Evolutionary conservation across 129 eudicot genomes (phyloP), one percentile per base, ranked within the genome.

Genomic region (Dittrichia graveolens): DNA sequence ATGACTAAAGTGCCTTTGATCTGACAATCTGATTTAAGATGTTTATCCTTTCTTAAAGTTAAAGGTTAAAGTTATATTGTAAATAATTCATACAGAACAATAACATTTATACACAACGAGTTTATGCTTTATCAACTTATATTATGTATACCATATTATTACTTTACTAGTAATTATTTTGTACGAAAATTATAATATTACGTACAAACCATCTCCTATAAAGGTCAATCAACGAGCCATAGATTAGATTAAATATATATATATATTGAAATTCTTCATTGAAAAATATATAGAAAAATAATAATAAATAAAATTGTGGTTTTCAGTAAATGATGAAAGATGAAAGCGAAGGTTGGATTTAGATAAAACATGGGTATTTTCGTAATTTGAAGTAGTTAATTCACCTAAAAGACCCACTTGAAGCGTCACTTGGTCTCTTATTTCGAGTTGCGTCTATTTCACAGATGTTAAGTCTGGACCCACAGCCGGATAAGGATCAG

Each of bases 401-500:
- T 59, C 59, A 58, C 57, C 8, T 61, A 53, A 39, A 61, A 60
- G 69, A 12, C 77, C 61, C 78, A 73, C 64, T 74, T 62, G 24
- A 15, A 38, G 52, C 54, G 71, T 56, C 79, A 65, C 59, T 75
- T 55, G 79, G 48, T 56, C 67, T 75, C 46, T 55, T 54, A 55
- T 55, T 65, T 75, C 39, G 56, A 65, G 58, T 56, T 16, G 66
- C 49, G 74, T 75, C 80, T 67, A 35, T 66, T 75, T 75, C 80
- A 35, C 67, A 65, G 44, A 75, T 65, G 79, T 43, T 35, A 52
- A 74, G 43, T 75, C 54, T 34, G 73, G 79, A 65, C 79, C 73
- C 67, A 60, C 79, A 14, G 24, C 41, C 47, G 57, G 74, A 75
- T 75, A 66, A 75, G 75, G 74, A 75, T 75, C 80, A 44, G 2